Conservation (phyloP, 768 basidiomycete genomes). For the Mycena venus region DNA sequence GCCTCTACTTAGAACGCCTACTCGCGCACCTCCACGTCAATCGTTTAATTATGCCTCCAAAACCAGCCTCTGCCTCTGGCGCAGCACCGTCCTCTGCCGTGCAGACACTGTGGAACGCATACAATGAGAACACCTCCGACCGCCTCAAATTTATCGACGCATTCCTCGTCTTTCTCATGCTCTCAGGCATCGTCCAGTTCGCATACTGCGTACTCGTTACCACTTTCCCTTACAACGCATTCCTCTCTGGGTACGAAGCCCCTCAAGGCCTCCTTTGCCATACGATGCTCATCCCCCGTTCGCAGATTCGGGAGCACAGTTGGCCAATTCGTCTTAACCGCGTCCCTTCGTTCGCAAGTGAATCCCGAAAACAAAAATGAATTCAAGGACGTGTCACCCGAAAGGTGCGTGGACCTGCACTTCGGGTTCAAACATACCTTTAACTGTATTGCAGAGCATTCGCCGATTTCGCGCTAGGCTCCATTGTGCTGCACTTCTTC, state of each 20-base stretch:
- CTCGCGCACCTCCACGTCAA: constrained; percentile 23
- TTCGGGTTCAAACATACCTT: neutral
- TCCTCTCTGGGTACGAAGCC: constrained; percentile 87
- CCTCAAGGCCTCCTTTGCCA: neutral
- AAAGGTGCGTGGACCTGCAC: constrained; percentile 71
- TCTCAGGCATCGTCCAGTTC: constrained; percentile 93
- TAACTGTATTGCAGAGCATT: constrained; percentile 78
- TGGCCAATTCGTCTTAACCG: constrained; percentile 96
- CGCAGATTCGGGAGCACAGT: constrained; percentile 92
- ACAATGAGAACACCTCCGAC: constrained; percentile 81
- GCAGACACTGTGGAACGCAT: constrained; percentile 79
- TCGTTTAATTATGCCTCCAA: constrained; percentile 36
- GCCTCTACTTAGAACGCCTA: neutral
- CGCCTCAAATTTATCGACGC: constrained; percentile 95
- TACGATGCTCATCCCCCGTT: neutral
- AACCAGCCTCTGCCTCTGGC: constrained; percentile 35
- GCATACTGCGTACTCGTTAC: constrained; percentile 92
- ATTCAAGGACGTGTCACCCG: constrained; percentile 94
- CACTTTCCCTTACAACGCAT: constrained; percentile 97
- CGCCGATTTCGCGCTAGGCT: constrained; percentile 96
- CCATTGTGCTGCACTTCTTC: constrained; percentile 96
- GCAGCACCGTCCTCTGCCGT: constrained; percentile 56
- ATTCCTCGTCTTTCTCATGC: constrained; percentile 92
- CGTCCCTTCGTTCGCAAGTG: constrained; percentile 92
- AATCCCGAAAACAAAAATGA: constrained; percentile 86